These are phyloP conservation scores for Neurospora sp. DNA, from an alignment of 2,329 filamentous ascomycete genomes.

Conservation along the genomic window DNA sequence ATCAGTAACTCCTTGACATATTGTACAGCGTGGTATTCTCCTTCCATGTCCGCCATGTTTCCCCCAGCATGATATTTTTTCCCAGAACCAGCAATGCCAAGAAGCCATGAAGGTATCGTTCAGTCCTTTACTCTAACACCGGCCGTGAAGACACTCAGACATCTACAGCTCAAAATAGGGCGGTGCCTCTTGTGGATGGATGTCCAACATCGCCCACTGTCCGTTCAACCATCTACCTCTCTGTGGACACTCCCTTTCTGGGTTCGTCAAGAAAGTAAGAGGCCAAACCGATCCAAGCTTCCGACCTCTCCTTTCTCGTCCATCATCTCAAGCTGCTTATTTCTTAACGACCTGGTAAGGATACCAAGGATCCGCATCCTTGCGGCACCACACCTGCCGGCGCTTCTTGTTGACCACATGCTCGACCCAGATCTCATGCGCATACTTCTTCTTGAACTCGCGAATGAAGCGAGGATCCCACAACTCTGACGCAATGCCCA, in stretches of 20 bases:
- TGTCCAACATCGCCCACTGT: not conserved
- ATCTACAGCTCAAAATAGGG: not conserved
- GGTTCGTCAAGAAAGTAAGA: not conserved
- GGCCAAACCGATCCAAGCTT: not conserved
- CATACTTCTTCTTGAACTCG: constrained; percentile 65
- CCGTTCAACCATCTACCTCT: not conserved
- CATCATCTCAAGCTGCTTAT: not conserved
- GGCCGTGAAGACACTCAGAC: not conserved
- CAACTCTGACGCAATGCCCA: constrained; percentile 87
- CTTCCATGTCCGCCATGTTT: not conserved
- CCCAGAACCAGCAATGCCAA: not conserved
- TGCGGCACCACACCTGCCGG: constrained; percentile 77
- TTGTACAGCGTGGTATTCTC: not conserved
- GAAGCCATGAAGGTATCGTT: not conserved
- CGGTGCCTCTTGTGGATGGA: not conserved
- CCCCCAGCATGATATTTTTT: not conserved
- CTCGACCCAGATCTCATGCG: constrained; percentile 81
- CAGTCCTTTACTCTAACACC: not conserved
- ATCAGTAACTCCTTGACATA: not conserved
- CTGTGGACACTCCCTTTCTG: not conserved
- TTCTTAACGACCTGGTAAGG: constrained; percentile 37
- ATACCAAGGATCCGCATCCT: constrained; percentile 64
- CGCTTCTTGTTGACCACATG: constrained; percentile 80
- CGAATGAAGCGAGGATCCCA: constrained; percentile 93
- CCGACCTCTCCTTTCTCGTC: not conserved